These are phyloP conservation scores for Cryptosporidium muris DNA, from an alignment of 169 alveolate species.

Conservation along the genomic window DNA sequence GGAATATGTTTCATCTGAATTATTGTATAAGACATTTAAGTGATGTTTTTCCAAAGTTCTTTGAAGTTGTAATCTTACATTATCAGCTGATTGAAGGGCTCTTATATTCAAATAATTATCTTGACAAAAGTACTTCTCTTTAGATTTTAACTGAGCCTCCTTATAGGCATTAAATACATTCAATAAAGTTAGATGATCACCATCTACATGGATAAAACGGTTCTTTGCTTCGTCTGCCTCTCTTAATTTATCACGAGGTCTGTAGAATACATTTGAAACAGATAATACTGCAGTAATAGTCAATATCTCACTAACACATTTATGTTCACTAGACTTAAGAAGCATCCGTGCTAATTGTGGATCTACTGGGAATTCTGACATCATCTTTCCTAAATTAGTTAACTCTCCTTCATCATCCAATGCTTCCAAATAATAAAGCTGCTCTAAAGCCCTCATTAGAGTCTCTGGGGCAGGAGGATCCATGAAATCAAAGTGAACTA, in stretches of 20 bases:
- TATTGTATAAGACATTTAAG: conserved; percentile 70
- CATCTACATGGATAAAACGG: conserved; percentile 92
- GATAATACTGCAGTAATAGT: conserved; percentile 92
- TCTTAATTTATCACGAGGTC: conserved; percentile 90
- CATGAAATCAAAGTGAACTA: conserved; percentile 98
- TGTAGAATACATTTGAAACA: conserved; percentile 89
- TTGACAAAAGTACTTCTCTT: conserved; percentile 86
- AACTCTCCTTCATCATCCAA: conserved; percentile 98
- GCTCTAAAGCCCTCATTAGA: conserved; percentile 95
- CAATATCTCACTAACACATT: conserved; percentile 88
- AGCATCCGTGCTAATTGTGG: conserved; percentile 96
- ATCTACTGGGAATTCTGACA: conserved; percentile 98
- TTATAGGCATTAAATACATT: conserved; percentile 80
- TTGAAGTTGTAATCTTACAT: conserved; percentile 88
- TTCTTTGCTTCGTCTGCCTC: conserved; percentile 92
- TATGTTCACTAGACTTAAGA: conserved; percentile 84
- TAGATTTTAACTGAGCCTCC: conserved; percentile 76
- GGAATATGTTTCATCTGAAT: conserved; percentile 57
- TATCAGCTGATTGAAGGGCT: conserved; percentile 90
- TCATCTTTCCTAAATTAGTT: conserved; percentile 93
- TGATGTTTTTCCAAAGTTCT: conserved; percentile 82
- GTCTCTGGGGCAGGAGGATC: conserved; percentile 99
- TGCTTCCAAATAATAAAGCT: conserved; percentile 94
- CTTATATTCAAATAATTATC: conserved; percentile 88
- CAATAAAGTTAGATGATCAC: conserved; percentile 97